These are phyloP conservation scores for Monosporozyma unispora DNA, from an alignment of 805 yeast species.

Conservation along the genomic window DNA sequence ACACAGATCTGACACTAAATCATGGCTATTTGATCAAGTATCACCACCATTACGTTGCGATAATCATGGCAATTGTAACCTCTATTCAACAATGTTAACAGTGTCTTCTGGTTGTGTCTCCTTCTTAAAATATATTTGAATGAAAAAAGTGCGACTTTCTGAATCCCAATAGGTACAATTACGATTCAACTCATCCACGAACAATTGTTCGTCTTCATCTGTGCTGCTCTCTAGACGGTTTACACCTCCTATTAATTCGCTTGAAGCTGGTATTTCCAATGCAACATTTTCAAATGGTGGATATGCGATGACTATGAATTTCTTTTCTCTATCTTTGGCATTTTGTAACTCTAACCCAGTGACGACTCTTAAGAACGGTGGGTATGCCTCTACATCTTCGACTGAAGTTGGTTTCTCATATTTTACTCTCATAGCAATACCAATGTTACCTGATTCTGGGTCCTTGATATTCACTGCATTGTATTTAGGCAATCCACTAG, in stretches of 20 bases:
- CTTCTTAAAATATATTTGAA: slow-evolving; percentile 53
- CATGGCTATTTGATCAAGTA: too few relatives aligned
- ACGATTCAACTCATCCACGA: slow-evolving; percentile 28
- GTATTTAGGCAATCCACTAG: slow-evolving; percentile 46
- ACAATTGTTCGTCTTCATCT: slow-evolving; percentile 5
- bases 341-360: slow-evolving; percentile 59
- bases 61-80: too few relatives aligned
- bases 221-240: slow-evolving; percentile 18
- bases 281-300: slow-evolving; percentile 85
- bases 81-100: neutral
- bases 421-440: slow-evolving; percentile 56
- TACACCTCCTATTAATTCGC: slow-evolving; percentile 34
- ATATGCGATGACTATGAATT: slow-evolving; percentile 68
- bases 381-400: slow-evolving; percentile 23
- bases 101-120: neutral
- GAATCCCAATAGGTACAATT: slow-evolving; percentile 66
- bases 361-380: slow-evolving; percentile 62
- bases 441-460: slow-evolving; percentile 46
- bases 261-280: slow-evolving; percentile 52
- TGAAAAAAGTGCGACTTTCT: slow-evolving; percentile 56
- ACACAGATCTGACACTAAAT: too few relatives aligned
- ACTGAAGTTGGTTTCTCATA: slow-evolving; percentile 16
- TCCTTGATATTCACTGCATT: slow-evolving; percentile 62
- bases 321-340: slow-evolving; percentile 39
- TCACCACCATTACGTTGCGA: neutral